Conservation (phyloP, 1,284 basidiomycete species). For the Moniliella sp. region DNA sequence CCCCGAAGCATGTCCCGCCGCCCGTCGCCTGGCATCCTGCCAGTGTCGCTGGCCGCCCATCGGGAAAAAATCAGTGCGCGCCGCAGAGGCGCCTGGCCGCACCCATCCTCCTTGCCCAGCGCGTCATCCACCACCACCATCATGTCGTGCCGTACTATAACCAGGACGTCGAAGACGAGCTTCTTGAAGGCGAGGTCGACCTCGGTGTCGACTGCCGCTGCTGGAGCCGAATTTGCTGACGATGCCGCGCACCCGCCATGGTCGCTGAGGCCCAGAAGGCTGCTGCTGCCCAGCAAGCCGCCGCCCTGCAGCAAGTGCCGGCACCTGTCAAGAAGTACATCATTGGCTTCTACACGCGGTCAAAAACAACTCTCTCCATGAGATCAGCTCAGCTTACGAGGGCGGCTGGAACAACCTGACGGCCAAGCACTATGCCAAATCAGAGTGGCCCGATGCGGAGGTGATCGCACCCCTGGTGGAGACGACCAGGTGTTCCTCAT, state of each 20-base stretch:
- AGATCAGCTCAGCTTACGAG: conserved; percentile 74
- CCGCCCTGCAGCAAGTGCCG: conserved; percentile 25
- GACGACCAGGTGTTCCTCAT: conserved; percentile 3
- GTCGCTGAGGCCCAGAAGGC: conserved; percentile 15
- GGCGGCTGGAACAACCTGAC: conserved; percentile 89
- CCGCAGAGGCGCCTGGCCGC: no score
- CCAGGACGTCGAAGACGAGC: conserved; percentile 8
- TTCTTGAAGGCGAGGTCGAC: conserved; percentile 5
- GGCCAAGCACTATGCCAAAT: conserved; percentile 75
- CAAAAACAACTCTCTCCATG: conserved; percentile 33
- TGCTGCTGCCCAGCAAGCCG: conserved; percentile 16
- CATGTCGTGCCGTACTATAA: conserved; percentile 5
- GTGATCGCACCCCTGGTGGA: conserved; percentile 77
- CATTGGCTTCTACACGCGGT: conserved; percentile 28
- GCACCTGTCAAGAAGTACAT: conserved; percentile 32
- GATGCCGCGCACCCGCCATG: conserved; percentile 3
- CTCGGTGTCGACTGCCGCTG: conserved; percentile 4
- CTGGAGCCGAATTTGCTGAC: conserved; percentile 1
- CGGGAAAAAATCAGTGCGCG: no score
- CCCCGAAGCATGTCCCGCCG: no score
- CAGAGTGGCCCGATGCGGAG: conserved; percentile 94
- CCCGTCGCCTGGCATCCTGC: no score
- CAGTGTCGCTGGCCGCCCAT: no score
- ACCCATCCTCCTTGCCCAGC: no score
- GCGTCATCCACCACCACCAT: no score